Evolutionary conservation across 2,329 filamentous ascomycete genomes (phyloP), one percentile per base, ranked within the genome.

Genomic region (Chaetoscypha palmicola): DNA sequence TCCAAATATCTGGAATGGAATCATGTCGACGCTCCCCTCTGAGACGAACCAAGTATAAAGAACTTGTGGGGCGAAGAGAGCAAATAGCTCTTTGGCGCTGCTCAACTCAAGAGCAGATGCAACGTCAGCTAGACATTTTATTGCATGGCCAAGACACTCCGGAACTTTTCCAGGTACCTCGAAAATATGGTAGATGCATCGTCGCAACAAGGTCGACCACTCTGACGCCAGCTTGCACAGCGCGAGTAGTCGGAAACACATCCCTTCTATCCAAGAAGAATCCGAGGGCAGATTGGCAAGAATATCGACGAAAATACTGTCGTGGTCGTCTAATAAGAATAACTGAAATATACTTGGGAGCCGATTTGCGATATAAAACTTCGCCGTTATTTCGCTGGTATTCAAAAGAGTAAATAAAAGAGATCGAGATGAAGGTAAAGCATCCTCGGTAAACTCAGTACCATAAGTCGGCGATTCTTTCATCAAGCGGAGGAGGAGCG

Each of bases 181-280:
- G 55, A 97, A 95, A 17, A 97, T 89, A 62, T 92, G 85, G 62
- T 96, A 98, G 14, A 94, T 85, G 52, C 88, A 89, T 51, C 85
- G 80, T 40, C 90, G 82, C 33, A 96, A 72, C 16, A 97, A 71
- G 0, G 90, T 94, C 47, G 88, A 81, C 86, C 91, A 97, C 39
- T 72, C 68, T 22, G 87, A 86, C 19, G 86, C 92, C 46, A 98
- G 68, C 43, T 80, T 79, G 1, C 84, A 78, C 9, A 97, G 68
- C 7, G 87, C 77, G 49, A 86, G 77, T 2, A 97, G 68, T 4
- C 92, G 81, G 51, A 94, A 76, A 0, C 88, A 86, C 53, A 97
- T 91, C 0, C 89, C 91, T 63, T 96, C 90, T 10, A 73, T 66
- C 63, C 81, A 82, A 23, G 80, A 76, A 3, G 76, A 69, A 51